A percentile compares a stretch with the other conserved stretches of the same genome.
These are phyloP conservation scores for Brassica rapa DNA, from an alignment of 345 rosid genomes.

Conservation along the genomic window DNA sequence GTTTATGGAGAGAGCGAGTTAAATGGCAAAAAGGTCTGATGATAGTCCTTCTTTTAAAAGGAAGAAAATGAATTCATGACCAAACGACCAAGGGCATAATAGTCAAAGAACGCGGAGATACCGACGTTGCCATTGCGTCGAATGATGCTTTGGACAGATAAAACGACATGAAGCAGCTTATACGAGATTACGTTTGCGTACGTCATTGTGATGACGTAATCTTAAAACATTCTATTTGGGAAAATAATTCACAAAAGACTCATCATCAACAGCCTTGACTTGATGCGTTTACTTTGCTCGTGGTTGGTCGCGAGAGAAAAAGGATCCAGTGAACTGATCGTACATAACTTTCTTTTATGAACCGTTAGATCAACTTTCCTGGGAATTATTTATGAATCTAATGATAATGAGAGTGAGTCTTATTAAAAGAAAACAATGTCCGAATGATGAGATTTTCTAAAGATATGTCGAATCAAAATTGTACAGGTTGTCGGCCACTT, in stretches of 20 bases:
- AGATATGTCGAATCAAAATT: constrained; percentile 8
- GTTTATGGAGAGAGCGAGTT: not conserved
- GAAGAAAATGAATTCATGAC: not conserved
- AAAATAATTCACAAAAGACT: constrained; percentile 32
- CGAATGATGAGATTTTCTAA: constrained; percentile 16
- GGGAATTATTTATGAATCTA: not conserved
- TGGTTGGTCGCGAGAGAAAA: constrained; percentile 18
- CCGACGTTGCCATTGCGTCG: constrained; percentile 14
- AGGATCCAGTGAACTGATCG: not conserved
- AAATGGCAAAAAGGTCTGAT: constrained; percentile 8
- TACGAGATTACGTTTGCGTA: not conserved
- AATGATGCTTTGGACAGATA: not conserved
- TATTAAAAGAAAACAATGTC: not conserved
- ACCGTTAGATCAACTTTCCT: constrained; percentile 26
- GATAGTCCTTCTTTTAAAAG: constrained; percentile 13
- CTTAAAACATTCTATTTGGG: not conserved
- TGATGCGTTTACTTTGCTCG: constrained; percentile 37
- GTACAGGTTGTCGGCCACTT: constrained; percentile 35
- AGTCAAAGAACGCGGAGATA: constrained; percentile 10
- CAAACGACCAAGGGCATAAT: not conserved
- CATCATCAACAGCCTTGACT: constrained; percentile 12
- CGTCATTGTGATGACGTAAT: constrained; percentile 4
- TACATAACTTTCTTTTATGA: not conserved
- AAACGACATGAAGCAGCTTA: constrained; percentile 22
- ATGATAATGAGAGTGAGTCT: constrained; percentile 2